phyloP scores from a whole-genome alignment of 768 basidiomycete genomes.

The Russula earlei region DNA sequence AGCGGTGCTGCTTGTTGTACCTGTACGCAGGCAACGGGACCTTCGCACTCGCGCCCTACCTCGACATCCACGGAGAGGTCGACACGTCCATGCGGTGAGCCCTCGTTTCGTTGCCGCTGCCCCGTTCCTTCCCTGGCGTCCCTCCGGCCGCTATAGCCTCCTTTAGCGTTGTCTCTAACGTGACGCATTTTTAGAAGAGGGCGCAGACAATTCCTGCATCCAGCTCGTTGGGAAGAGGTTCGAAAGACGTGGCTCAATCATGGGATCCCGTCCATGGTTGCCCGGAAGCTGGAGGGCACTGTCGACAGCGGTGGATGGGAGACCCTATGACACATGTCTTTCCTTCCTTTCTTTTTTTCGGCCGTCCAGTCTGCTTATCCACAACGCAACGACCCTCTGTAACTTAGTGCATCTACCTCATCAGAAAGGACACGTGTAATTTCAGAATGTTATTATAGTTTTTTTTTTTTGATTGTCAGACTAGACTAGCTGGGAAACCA shows the following conservation, averaged over 20 bases:
- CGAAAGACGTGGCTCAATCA: slow-evolving; percentile 87
- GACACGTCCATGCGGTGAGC: slow-evolving; percentile 84
- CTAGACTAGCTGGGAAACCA: slow-evolving; percentile 9
- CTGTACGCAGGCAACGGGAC: slow-evolving; percentile 85
- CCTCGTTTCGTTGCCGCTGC: neutral
- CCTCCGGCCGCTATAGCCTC: too few species aligned
- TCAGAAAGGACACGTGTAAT: slow-evolving; percentile 4
- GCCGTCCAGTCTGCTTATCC: neutral
- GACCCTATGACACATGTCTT: slow-evolving; percentile 41
- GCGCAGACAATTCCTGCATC: slow-evolving; percentile 79
- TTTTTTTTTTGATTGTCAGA: too few species aligned
- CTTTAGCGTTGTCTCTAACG: slow-evolving; percentile 2
- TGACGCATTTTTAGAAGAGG: slow-evolving; percentile 50
- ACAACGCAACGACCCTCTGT: neutral
- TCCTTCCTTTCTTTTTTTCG: neutral
- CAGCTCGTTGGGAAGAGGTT: slow-evolving; percentile 82
- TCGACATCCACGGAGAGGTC: slow-evolving; percentile 90
- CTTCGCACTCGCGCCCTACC: slow-evolving; percentile 80
- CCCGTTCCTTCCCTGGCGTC: neutral
- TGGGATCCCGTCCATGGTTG: slow-evolving; percentile 81
- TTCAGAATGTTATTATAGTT: neutral
- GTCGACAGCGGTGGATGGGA: slow-evolving; percentile 94
- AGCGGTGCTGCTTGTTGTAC: slow-evolving; percentile 83
- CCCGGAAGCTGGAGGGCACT: slow-evolving; percentile 78
- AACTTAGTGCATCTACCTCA: slow-evolving; percentile 10